Base-by-base conservation (phyloP, 2,329 filamentous ascomycete genomes). In the Colletotrichum tanaceti region DNA sequence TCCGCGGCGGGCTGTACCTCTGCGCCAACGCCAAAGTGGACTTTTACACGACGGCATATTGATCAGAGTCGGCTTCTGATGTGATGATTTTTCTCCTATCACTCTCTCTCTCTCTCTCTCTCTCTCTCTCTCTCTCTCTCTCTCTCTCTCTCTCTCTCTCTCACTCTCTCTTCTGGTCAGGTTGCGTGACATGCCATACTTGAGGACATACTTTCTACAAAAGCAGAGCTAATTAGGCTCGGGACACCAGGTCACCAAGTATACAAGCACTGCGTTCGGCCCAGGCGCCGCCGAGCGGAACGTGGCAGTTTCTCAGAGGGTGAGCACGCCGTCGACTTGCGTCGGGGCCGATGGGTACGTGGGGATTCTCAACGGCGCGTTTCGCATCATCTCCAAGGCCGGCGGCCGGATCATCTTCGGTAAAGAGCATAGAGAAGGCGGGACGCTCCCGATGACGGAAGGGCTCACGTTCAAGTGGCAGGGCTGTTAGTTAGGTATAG, bases 321-420 rank as follows among this genome's bases (percentile, higher is more conserved):
- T 71, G 24, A 58, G 52, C n/a, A 24, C 60, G 35, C 58, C 46
- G 13, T 72, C 71, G 24, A 38, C 57, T 38, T 72, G 71, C 52
- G 60, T 62, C 47, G 61, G 50, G 5, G 22, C 28, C 49, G 61
- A 65, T 38, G 70, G 67, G 2, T 46, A 65, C 35, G 70, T 71
- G 6, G 71, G 71, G n/a, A 70, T 72, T 28, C 62, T 72, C 7
- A 72, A 71, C 32, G 58, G 71, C 11, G 64, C 60, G 28, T 68
- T 71, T 54, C 66, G 70, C 58, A 66, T 72, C 64, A 46, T 72
- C 41, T 50, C 70, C 16, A 50, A 66, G 38, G 54, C 46, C n/a
- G 66, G 67, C 2, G 35, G 24, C 13, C 43, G 46, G 24, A 54
- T 70, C 13, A 24, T 60, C 5, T 71, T 72, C 43, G 70, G 70